Conservation (phyloP, 306 rosid species). For the Ceratonia siliqua region DNA sequence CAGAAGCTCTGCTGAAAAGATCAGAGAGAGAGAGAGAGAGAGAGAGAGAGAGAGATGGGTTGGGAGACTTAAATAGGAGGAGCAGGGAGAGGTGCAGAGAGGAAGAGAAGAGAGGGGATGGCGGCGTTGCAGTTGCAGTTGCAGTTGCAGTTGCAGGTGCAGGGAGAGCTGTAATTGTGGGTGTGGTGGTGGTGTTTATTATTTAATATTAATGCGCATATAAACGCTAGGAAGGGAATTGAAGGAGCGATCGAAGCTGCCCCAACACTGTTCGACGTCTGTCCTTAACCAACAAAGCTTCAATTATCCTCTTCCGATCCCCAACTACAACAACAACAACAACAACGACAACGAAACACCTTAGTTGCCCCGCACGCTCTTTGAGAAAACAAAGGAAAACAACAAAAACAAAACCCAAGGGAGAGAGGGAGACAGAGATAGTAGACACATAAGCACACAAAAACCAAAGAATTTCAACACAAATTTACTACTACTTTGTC, state of each 20-base stretch:
- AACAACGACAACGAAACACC: neutral
- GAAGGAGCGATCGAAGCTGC: constrained; percentile 49
- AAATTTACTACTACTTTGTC: neutral
- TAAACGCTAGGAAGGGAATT: constrained; percentile 33
- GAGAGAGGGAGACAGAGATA: neutral
- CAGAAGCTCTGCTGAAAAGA: constrained; percentile 33
- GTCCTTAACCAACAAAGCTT: constrained; percentile 37
- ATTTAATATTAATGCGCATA: constrained; percentile 47
- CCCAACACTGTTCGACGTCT: constrained; percentile 36
- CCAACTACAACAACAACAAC: constrained; percentile 27
- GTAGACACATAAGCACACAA: neutral
- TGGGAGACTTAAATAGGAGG: constrained; percentile 53
- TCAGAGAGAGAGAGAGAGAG: constrained; percentile 35
- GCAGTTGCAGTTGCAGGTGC: constrained; percentile 38
- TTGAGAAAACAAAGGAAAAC: neutral
- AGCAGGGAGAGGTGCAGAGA: constrained; percentile 45
- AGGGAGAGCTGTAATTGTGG: constrained; percentile 48
- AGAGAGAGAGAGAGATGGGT: constrained; percentile 12
- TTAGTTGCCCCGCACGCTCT: constrained; percentile 7
- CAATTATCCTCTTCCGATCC: constrained; percentile 36
- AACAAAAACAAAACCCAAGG: neutral
- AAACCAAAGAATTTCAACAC: constrained; percentile 3
- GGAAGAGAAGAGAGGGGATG: constrained; percentile 55
- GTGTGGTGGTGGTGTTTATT: constrained; percentile 24
- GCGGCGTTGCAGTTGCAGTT: constrained; percentile 69